Base-by-base conservation (phyloP, 1,139 yeast species). In the Debaryomyces psychrophilus region DNA sequence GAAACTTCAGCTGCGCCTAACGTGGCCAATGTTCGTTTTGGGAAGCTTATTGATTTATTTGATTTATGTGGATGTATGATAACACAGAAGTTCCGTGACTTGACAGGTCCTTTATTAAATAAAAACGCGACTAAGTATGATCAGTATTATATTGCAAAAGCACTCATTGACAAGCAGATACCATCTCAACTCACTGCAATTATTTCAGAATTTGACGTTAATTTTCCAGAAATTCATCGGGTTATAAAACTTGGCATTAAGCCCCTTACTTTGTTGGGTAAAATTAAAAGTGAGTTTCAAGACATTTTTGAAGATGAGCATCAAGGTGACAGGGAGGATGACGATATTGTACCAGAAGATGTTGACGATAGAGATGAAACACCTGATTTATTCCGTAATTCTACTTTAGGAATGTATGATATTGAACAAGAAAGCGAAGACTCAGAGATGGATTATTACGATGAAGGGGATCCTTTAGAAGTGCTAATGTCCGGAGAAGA, bases 361-460 rank as follows among this genome's bases (percentile, higher is more conserved):
- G 78, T 77, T 11, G 95, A 85, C 37, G 89, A 82, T 28, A 74
- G 81, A 42, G 95, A 87, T 42, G 95, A 88, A 46, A 81, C 90
- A 0, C 92, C 96, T 0, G 95, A 90, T 61, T 73, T 92, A 58
- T 85, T 90, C 65, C 76, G 86, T 44, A 90, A 92, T 61, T 90
- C 97, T 0, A 89, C 97, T 0, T 73, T 92, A 44, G 97, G 97
- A 2, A 90, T 92, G 96, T 92, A 87, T 61, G 97, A 92, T 57
- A 84, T 88, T 43, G 95, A 87, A 44, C 77, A 82, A 34, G 90
- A 85, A 51, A 83, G 85, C 44, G 92, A 86, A 40, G 75, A 60
- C 5, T 73, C 65, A 9, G 68, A 59, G 22, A 60, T 60, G 36
- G 67, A 61, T 26, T 64, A 63, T 25, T 70, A 61, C 27, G 73